These are phyloP conservation scores for Diversispora eburnea DNA, from an alignment of 192 early-diverging fungal genomes.

Conservation along the genomic window DNA sequence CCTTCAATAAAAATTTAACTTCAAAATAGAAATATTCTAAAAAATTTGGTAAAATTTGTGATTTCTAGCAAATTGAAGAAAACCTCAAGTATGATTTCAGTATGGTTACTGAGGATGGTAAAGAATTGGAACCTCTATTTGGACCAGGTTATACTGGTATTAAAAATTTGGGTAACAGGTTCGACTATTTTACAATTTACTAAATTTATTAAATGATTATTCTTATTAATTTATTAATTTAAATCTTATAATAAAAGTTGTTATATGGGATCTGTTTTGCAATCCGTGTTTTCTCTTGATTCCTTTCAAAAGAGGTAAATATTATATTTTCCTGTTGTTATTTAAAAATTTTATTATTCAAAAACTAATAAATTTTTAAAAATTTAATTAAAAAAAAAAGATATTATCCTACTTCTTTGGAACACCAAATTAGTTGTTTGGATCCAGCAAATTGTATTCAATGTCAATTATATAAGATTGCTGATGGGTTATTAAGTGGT, in stretches of 20 bases:
- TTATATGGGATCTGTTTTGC: slow-evolving; percentile 94
- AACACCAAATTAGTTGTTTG: slow-evolving; percentile 51
- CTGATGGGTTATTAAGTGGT: slow-evolving; percentile 85
- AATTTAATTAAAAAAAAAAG: slow-evolving; percentile 2
- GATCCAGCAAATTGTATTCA: slow-evolving; percentile 74
- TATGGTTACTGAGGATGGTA: slow-evolving; percentile 96
- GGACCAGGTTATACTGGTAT: slow-evolving; percentile 92
- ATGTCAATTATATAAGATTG: slow-evolving; percentile 91
- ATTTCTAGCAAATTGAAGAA: slow-evolving; percentile 81
- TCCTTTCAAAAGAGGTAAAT: slow-evolving; percentile 71
- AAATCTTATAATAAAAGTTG: slow-evolving; percentile 55
- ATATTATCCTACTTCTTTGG: slow-evolving; percentile 36
- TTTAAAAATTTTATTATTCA: neutral
- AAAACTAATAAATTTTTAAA: neutral
- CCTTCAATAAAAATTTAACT: neutral
- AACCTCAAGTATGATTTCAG: slow-evolving; percentile 96
- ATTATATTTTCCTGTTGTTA: neutral
- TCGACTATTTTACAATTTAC: neutral
- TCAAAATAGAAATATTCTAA: neutral
- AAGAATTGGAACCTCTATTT: slow-evolving; percentile 73
- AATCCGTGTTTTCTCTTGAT: slow-evolving; percentile 79
- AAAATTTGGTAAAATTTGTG: neutral
- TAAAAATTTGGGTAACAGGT: slow-evolving; percentile 92
- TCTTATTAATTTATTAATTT: neutral
- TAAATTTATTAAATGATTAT: neutral